Conservation (phyloP, 441 rosid species). For the Eruca vesicaria region DNA sequence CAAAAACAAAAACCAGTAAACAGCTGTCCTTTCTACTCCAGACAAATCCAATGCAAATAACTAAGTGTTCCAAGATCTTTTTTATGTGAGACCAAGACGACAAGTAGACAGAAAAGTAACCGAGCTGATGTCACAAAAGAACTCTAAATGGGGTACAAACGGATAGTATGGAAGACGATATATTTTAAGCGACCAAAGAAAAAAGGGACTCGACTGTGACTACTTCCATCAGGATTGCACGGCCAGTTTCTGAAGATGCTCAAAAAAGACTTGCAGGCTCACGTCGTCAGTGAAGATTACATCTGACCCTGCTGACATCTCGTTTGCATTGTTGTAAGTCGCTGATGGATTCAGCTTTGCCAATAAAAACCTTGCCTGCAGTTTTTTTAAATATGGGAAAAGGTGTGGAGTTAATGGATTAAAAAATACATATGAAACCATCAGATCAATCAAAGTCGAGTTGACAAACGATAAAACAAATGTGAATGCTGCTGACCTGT, state of each 20-base stretch:
- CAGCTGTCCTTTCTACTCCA: background rate
- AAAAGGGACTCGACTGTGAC: background rate
- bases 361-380: constrained; percentile 94
- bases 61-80: constrained; percentile 13
- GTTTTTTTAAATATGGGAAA: background rate
- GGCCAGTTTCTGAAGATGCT: constrained; percentile 97
- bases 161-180: constrained; percentile 1
- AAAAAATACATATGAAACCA: background rate
- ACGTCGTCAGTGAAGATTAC: constrained; percentile 94
- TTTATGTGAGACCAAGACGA: constrained; percentile 17
- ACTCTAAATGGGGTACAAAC: constrained; percentile 27
- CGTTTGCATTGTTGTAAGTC: constrained; percentile 81
- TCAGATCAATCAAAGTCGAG: background rate
- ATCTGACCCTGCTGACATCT: constrained; percentile 88
- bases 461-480: background rate
- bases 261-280: constrained; percentile 91
- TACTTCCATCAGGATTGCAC: constrained; percentile 75
- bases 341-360: constrained; percentile 99
- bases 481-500: constrained; percentile 63
- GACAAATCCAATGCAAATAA: constrained; percentile 20
- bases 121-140: background rate
- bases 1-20: background rate
- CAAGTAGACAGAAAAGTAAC: background rate
- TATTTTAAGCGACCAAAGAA: constrained; percentile 5
- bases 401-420: background rate